These are phyloP conservation scores for Colletotrichum nymphaeae DNA, from an alignment of 2,329 filamentous ascomycete genomes.

Conservation along the genomic window DNA sequence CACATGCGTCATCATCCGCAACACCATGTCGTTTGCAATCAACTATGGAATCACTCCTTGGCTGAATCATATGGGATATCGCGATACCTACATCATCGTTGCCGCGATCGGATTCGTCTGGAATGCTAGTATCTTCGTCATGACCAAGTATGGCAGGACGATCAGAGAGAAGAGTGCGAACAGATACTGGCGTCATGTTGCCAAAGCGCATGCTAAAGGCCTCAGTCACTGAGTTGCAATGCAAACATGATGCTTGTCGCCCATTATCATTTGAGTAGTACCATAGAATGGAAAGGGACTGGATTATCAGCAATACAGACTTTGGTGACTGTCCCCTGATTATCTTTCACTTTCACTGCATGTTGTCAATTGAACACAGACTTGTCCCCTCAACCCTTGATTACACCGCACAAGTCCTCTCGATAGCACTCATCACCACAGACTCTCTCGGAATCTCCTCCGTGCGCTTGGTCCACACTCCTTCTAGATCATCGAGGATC, in stretches of 20 bases:
- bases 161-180: conserved; percentile 51
- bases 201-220: conserved; percentile 38
- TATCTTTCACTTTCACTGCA: too few species aligned
- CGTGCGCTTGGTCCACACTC: neutral
- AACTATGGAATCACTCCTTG: conserved; percentile 49
- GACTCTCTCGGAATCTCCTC: neutral
- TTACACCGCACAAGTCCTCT: neutral
- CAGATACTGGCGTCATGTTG: conserved; percentile 52
- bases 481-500: neutral
- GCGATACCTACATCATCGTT: conserved; percentile 50
- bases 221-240: conserved; percentile 25
- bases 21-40: conserved; percentile 47
- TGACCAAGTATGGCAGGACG: conserved; percentile 60
- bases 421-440: neutral
- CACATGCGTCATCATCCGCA: conserved; percentile 47
- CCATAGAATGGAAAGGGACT: neutral
- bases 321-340: too few species aligned
- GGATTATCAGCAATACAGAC: too few species aligned
- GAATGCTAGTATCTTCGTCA: conserved; percentile 54
- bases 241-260: neutral
- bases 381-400: neutral
- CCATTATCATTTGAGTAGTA: neutral
- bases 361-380: too few species aligned
- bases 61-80: conserved; percentile 48
- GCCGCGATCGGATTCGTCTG: conserved; percentile 50